These are phyloP conservation scores for Hyaloperonospora arabidopsidis DNA, from an alignment of 352 stramenopile species.

Conservation along the genomic window DNA sequence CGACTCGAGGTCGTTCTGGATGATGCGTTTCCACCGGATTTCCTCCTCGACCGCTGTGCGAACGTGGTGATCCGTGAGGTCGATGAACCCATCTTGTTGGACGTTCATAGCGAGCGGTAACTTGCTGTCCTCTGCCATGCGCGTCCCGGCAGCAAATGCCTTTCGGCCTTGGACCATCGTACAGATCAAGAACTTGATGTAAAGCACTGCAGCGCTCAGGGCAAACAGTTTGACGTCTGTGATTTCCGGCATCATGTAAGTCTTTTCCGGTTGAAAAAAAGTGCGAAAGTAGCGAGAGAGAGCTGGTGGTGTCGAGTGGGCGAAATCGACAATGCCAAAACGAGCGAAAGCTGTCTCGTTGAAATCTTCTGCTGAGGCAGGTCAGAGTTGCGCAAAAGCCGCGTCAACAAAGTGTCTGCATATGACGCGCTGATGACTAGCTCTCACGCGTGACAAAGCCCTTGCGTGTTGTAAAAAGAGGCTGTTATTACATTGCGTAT, in stretches of 20 bases:
- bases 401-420: conserved; percentile 12
- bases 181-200: conserved; percentile 54
- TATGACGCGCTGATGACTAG: conserved; percentile 7
- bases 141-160: conserved; percentile 40
- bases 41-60: conserved; percentile 24
- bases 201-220: conserved; percentile 41
- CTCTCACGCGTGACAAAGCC: conserved; percentile 3
- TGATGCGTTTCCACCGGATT: conserved; percentile 47
- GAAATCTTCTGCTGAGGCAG: conserved; percentile 10
- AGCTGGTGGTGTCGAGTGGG: conserved; percentile 22
- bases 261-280: too few relatives aligned
- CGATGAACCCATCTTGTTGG: conserved; percentile 17
- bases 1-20: conserved; percentile 55
- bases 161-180: conserved; percentile 40
- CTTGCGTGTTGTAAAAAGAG: too few relatives aligned
- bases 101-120: conserved; percentile 25
- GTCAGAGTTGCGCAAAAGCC: conserved; percentile 2
- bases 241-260: conserved; percentile 10
- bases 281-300: neutral
- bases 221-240: conserved; percentile 33
- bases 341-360: neutral
- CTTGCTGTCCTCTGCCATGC: conserved; percentile 38
- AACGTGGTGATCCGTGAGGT: conserved; percentile 23
- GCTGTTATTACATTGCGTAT: too few relatives aligned
- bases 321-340: conserved; percentile 22